Evolutionary conservation across 2,329 filamentous ascomycete genomes (phyloP).

Genomic region (Magnaporthiopsis rhizophila): DNA sequence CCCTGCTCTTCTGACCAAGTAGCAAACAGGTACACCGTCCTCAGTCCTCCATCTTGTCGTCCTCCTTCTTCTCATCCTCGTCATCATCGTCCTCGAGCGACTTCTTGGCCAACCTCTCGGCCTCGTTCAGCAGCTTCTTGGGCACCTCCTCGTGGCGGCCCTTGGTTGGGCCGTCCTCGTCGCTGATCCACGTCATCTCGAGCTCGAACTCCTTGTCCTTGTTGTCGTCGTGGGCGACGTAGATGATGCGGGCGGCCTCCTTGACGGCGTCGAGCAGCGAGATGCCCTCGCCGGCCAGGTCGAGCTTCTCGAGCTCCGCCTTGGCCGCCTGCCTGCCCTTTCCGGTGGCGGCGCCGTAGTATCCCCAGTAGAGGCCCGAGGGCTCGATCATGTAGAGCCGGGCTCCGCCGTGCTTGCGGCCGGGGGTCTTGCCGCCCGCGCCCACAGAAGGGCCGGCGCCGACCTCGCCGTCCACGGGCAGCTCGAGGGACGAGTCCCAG

Average conservation of each 20-base stretch:
- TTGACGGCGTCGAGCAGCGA: constrained; percentile 84
- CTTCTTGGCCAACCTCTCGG: constrained; percentile 86
- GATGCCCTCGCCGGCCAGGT: constrained; percentile 68
- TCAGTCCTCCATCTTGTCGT: constrained; percentile 82
- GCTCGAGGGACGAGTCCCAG: constrained; percentile 82
- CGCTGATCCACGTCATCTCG: constrained; percentile 98
- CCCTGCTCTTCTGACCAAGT: not conserved
- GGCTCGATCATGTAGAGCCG: constrained; percentile 99
- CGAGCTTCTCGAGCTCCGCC: constrained; percentile 95
- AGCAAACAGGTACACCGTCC: too few relatives aligned
- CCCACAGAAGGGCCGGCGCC: constrained; percentile 71
- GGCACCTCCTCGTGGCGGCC: constrained; percentile 91
- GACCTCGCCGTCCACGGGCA: constrained; percentile 83
- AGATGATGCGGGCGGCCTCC: constrained; percentile 94
- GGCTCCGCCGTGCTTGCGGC: constrained; percentile 76
- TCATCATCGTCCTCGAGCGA: constrained; percentile 82
- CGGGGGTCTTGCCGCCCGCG: constrained; percentile 70
- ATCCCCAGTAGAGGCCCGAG: constrained; percentile 95
- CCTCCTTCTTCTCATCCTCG: constrained; percentile 52
- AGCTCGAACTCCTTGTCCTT: constrained; percentile 99
- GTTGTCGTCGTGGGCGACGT: constrained; percentile 95
- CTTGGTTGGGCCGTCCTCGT: constrained; percentile 76
- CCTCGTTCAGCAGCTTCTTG: constrained; percentile 82
- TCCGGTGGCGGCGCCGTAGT: constrained; percentile 94
- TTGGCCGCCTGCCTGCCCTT: constrained; percentile 96